Percentiles rank a stretch among this genome's conserved stretches.
phyloP scores from a whole-genome alignment of 2,329 filamentous ascomycete species.

The Pseudogymnoascus sp. region DNA sequence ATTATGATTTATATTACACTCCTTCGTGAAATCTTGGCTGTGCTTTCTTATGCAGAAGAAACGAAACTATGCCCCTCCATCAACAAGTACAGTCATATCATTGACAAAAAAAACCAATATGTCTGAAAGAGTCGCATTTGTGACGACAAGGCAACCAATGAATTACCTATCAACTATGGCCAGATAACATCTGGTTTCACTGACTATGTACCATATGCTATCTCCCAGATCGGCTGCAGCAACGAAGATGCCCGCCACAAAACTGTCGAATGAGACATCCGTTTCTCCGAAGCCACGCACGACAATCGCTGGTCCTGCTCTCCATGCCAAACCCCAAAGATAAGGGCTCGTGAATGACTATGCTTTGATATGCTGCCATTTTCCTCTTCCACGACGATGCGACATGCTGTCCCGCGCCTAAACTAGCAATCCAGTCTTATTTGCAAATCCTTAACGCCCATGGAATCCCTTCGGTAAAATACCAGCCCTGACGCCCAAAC shows the following conservation, averaged over 20 bases:
- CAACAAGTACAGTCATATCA: neutral
- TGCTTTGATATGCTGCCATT: slow-evolving; percentile 2
- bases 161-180: neutral
- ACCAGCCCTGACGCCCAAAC: neutral
- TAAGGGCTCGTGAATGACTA: neutral
- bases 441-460: slow-evolving; percentile 8
- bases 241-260: neutral
- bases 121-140: neutral
- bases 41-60: neutral
- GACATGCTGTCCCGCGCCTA: slow-evolving; percentile 6
- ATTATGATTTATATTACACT: neutral
- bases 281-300: neutral
- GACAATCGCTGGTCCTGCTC: neutral
- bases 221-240: neutral
- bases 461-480: neutral
- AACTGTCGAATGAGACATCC: neutral
- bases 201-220: neutral
- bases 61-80: neutral
- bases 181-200: slow-evolving; percentile 1
- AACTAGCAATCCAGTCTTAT: neutral
- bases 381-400: neutral
- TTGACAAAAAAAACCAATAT: neutral
- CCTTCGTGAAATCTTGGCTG: neutral
- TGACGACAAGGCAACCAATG: neutral
- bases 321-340: neutral